Conservation (phyloP, 2,329 filamentous ascomycete genomes). For the Xylaria arbuscula region DNA sequence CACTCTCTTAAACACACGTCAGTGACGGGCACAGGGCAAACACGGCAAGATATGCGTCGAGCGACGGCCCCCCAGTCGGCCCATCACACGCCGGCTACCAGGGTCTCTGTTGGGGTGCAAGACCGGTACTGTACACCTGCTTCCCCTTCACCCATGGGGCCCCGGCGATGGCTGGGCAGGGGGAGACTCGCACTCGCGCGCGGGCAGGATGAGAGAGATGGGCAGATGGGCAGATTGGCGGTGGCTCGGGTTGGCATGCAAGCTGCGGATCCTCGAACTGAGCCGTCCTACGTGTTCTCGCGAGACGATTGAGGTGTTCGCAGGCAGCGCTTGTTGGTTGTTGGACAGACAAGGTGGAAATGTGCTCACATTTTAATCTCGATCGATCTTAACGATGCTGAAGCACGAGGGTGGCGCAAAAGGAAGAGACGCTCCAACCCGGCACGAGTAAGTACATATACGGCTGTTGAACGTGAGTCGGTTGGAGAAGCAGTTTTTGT, state of each 20-base stretch:
- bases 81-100: constrained; percentile 13
- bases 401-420: constrained; percentile 8
- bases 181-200: background rate
- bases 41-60: constrained; percentile 15
- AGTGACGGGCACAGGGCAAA: constrained; percentile 9
- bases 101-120: constrained; percentile 21
- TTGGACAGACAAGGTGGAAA: constrained; percentile 1
- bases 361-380: constrained; percentile 12
- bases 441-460: background rate
- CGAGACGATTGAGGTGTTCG: background rate
- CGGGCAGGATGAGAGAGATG: background rate
- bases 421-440: background rate
- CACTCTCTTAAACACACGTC: constrained; percentile 4
- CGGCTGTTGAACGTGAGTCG: background rate
- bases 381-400: background rate
- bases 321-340: background rate
- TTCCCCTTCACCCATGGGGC: constrained; percentile 20
- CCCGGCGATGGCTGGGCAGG: constrained; percentile 13
- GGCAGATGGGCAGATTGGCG: background rate
- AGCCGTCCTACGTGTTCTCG: constrained; percentile 16
- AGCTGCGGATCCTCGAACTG: constrained; percentile 22
- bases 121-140: background rate
- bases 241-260: constrained; percentile 9
- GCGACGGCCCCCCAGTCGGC: constrained; percentile 6
- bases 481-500: constrained; percentile 24